These are phyloP conservation scores for Paramecium biaurelia DNA, from an alignment of 73 alveolate genomes.

Conservation along the genomic window DNA sequence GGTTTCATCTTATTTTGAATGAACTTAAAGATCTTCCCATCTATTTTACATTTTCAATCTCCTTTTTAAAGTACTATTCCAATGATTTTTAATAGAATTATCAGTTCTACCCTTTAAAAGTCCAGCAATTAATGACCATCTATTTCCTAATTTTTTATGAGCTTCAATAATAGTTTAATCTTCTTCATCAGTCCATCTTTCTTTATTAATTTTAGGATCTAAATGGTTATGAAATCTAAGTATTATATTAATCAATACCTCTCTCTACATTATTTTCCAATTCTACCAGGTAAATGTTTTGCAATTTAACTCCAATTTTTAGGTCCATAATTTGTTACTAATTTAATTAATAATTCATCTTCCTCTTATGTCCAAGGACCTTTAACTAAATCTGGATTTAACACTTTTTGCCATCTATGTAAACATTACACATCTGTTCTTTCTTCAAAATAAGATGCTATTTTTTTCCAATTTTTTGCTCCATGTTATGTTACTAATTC, in stretches of 20 bases:
- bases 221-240: constrained; percentile 96
- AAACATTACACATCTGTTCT: constrained; percentile 84
- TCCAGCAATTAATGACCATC: constrained; percentile 93
- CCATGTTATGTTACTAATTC: constrained; percentile 71
- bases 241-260: constrained; percentile 39
- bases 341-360: constrained; percentile 83
- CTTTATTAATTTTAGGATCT: constrained; percentile 90
- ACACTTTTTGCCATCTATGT: constrained; percentile 86
- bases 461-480: constrained; percentile 84
- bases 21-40: constrained; percentile 57
- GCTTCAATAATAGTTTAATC: constrained; percentile 88
- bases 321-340: constrained; percentile 91
- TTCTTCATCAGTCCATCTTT: constrained; percentile 95
- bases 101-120: constrained; percentile 88
- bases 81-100: constrained; percentile 92
- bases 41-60: constrained; percentile 56
- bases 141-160: constrained; percentile 89
- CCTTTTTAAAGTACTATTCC: constrained; percentile 86
- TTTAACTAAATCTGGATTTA: constrained; percentile 85
- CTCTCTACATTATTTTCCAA: constrained; percentile 97
- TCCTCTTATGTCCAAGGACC: constrained; percentile 98
- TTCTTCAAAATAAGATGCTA: constrained; percentile 75
- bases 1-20: not conserved
- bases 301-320: constrained; percentile 96
- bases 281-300: constrained; percentile 95